These are phyloP conservation scores for Trapa incisa DNA, from an alignment of 345 rosid genomes.

Conservation along the genomic window DNA sequence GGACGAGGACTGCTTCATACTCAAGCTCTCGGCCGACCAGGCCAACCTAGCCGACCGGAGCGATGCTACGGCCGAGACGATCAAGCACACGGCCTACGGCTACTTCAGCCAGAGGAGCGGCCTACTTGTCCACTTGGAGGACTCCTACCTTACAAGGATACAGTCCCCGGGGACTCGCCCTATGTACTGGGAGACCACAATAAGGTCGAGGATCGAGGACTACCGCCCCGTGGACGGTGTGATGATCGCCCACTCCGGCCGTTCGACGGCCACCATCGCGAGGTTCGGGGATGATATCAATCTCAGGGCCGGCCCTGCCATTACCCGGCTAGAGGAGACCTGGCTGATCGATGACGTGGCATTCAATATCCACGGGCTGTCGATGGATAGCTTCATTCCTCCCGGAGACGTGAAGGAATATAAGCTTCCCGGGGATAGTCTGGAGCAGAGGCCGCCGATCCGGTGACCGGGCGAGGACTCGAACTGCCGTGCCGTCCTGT, in stretches of 20 bases:
- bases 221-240: conserved; percentile 58
- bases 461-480: conserved; percentile 2
- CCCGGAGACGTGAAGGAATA: conserved; percentile 55
- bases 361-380: conserved; percentile 68
- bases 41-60: conserved; percentile 55
- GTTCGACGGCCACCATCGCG: conserved; percentile 55
- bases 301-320: conserved; percentile 51
- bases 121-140: conserved; percentile 52
- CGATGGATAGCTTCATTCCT: conserved; percentile 76
- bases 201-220: conserved; percentile 61
- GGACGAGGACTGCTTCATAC: conserved; percentile 62
- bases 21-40: conserved; percentile 72
- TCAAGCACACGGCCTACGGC: conserved; percentile 74
- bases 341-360: conserved; percentile 87
- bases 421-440: conserved; percentile 19
- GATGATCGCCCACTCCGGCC: conserved; percentile 83
- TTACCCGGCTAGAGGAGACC: conserved; percentile 71
- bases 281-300: conserved; percentile 57
- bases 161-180: conserved; percentile 70
- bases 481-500: neutral
- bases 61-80: conserved; percentile 82
- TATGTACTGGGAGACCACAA: conserved; percentile 90
- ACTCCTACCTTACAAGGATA: conserved; percentile 62
- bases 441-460: conserved; percentile 27
- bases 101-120: conserved; percentile 95